Conservation (phyloP, 352 stramenopile genomes). For the Phytopythium cucurbitacearum region DNA sequence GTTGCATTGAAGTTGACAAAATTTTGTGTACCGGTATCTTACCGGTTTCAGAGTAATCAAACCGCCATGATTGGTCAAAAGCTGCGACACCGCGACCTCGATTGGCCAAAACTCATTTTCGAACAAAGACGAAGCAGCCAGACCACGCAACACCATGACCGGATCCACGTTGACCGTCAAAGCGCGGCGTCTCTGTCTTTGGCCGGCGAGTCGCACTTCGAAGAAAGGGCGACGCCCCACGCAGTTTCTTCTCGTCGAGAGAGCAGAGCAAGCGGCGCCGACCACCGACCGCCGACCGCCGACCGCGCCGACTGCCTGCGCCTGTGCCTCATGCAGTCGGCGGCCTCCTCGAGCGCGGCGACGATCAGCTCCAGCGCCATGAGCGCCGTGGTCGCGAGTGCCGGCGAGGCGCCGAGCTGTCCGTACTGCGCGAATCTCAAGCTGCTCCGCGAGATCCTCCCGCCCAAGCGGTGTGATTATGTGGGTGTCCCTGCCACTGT, state of each 20-base stretch:
- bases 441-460: conserved; percentile 39
- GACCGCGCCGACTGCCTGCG: no score
- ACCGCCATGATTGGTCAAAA: conserved; percentile 1
- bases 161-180: not conserved
- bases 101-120: not conserved
- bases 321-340: not conserved
- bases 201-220: not conserved
- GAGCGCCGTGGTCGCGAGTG: not conserved
- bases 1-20: not conserved
- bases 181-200: not conserved
- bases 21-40: no score
- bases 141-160: not conserved
- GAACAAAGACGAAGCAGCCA: conserved; percentile 3
- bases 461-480: conserved; percentile 56
- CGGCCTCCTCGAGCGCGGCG: not conserved
- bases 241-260: no score
- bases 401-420: conserved; percentile 12
- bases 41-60: not conserved
- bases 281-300: no score
- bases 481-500: conserved; percentile 14
- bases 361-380: conserved; percentile 1
- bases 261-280: no score
- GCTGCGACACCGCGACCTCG: not conserved
- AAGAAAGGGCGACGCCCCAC: not conserved
- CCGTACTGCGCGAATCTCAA: conserved; percentile 48